A percentile compares a stretch with the other conserved stretches of the same genome.
Conservation (phyloP, 2,329 filamentous ascomycete species). For the Epichloe coenophiala region DNA sequence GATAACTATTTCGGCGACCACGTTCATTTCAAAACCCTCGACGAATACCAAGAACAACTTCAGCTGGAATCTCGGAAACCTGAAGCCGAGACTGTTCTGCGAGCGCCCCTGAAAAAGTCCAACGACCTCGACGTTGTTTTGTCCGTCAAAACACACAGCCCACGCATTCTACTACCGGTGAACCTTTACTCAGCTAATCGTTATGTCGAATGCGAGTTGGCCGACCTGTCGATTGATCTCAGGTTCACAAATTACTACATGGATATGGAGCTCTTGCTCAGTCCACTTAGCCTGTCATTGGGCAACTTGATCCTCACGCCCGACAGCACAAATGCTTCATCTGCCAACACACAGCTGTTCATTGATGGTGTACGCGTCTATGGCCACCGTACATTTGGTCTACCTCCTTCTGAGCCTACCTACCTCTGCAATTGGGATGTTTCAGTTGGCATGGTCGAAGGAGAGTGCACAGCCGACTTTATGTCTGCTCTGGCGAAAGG, state of each 20-base stretch:
- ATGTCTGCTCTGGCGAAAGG: constrained; percentile 55
- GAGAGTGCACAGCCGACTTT: constrained; percentile 74
- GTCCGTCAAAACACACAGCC: constrained; percentile 57
- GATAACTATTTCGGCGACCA: constrained; percentile 97
- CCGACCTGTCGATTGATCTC: constrained; percentile 62
- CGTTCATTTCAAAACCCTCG: constrained; percentile 85
- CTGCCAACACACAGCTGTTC: constrained; percentile 62
- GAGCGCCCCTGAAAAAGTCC: constrained; percentile 51
- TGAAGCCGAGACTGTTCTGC: constrained; percentile 28
- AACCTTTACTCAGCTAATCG: constrained; percentile 70
- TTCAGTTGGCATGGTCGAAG: constrained; percentile 61
- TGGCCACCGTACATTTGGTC: constrained; percentile 81
- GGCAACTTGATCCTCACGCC: constrained; percentile 31
- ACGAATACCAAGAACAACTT: constrained; percentile 75
- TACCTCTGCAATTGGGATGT: constrained; percentile 97
- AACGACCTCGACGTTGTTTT: constrained; percentile 92
- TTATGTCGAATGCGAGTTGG: constrained; percentile 60
- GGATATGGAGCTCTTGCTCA: constrained; percentile 72
- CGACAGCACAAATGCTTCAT: constrained; percentile 37
- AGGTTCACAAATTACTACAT: constrained; percentile 98
- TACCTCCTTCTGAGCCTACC: constrained; percentile 81
- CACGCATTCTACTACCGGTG: constrained; percentile 60
- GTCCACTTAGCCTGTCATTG: constrained; percentile 61
- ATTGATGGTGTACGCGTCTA: constrained; percentile 67
- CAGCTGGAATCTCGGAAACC: constrained; percentile 32